Evolutionary conservation across 1,139 yeast genomes (phyloP).

Genomic region (Yamadazyma diospyri): DNA sequence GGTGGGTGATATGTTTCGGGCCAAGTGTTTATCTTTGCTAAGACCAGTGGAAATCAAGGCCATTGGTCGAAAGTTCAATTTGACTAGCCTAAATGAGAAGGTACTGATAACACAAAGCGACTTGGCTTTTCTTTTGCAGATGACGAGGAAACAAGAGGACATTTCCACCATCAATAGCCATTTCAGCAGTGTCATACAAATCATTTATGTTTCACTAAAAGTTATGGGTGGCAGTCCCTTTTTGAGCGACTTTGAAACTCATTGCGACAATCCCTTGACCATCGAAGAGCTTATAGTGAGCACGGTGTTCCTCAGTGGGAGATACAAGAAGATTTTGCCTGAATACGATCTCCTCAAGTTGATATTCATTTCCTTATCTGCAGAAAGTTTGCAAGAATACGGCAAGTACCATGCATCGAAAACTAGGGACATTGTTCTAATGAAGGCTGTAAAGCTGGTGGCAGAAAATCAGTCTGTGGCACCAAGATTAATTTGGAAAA

Average conservation of each 20-base stretch:
- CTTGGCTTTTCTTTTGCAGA: slow-evolving; percentile 20
- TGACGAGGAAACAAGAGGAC: slow-evolving; percentile 14
- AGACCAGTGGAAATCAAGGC: slow-evolving; percentile 24
- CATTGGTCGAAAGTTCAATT: slow-evolving; percentile 21
- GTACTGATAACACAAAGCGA: slow-evolving; percentile 20
- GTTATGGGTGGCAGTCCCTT: slow-evolving; percentile 33
- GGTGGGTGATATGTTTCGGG: slow-evolving; percentile 19
- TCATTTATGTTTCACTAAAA: slow-evolving; percentile 23
- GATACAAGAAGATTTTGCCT: slow-evolving; percentile 19
- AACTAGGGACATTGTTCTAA: background rate
- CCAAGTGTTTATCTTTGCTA: slow-evolving; percentile 19
- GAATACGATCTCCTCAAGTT: slow-evolving; percentile 24
- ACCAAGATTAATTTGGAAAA: slow-evolving; percentile 9
- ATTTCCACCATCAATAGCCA: slow-evolving; percentile 5
- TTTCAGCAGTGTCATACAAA: slow-evolving; percentile 12
- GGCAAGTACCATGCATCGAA: slow-evolving; percentile 6
- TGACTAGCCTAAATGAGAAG: slow-evolving; percentile 18
- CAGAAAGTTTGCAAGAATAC: slow-evolving; percentile 2
- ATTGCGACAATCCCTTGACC: slow-evolving; percentile 14
- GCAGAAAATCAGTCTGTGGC: slow-evolving; percentile 2
- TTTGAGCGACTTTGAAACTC: slow-evolving; percentile 15
- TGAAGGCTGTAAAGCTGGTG: slow-evolving; percentile 3
- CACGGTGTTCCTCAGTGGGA: slow-evolving; percentile 24
- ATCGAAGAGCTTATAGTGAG: slow-evolving; percentile 25
- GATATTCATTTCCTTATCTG: slow-evolving; percentile 22